These are phyloP conservation scores for Crataegus laevigata DNA, from an alignment of 306 rosid species.

Conservation along the genomic window DNA sequence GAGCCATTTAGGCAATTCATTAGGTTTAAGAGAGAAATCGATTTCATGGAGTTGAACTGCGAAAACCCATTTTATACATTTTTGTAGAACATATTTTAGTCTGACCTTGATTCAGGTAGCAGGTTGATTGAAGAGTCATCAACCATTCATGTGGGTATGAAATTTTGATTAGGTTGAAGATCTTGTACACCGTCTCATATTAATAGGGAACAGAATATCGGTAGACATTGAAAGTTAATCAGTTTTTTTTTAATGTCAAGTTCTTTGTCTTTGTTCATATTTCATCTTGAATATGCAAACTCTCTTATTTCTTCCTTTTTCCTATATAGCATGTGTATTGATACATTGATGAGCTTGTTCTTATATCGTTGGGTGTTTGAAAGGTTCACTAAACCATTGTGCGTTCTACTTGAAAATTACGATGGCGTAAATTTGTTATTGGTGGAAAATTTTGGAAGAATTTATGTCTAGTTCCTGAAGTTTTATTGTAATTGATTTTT, in stretches of 20 bases:
- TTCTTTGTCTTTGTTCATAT: neutral
- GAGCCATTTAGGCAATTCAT: constrained; percentile 20
- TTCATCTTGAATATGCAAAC: too few species aligned
- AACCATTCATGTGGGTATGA: constrained; percentile 18
- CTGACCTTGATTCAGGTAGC: constrained; percentile 9
- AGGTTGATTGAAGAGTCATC: constrained; percentile 12
- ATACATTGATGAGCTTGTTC: neutral
- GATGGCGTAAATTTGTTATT: too few species aligned
- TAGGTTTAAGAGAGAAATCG: constrained; percentile 8
- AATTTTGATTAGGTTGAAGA: constrained; percentile 13
- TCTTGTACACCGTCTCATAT: neutral
- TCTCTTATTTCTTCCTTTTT: too few species aligned
- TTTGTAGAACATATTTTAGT: constrained; percentile 4
- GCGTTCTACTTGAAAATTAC: too few species aligned
- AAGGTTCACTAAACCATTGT: too few species aligned
- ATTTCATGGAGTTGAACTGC: constrained; percentile 7
- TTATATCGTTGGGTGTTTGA: too few species aligned
- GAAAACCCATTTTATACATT: neutral
- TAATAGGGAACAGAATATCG: neutral
- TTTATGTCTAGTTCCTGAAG: too few species aligned
- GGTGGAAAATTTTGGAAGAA: too few species aligned
- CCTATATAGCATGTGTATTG: too few species aligned
- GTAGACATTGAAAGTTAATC: neutral
- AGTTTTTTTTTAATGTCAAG: neutral
- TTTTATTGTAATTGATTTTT: too few species aligned